Base-by-base conservation (phyloP, 371 early-diverging fungal genomes). In the Choanephora cucurbitarum region DNA sequence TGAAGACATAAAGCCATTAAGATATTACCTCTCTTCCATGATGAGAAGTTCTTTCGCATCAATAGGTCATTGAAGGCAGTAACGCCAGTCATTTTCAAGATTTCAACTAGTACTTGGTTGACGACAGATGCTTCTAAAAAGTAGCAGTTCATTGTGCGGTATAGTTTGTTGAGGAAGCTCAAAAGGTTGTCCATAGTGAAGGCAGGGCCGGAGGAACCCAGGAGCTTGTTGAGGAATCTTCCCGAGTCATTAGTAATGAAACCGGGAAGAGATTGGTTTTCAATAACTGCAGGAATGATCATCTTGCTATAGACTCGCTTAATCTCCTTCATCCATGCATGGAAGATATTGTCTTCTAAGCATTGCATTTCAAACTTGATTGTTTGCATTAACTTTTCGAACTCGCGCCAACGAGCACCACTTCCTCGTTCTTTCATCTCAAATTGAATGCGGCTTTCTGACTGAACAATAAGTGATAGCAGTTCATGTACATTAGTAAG, bases 41-140 rank as follows among this genome's bases (percentile, higher is more conserved):
- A 88, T 64, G 88, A 88, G 58, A 91, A 91, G 80, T 91, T 91
- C 59, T 88, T 83, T 49, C 90, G 79, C 93, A 95, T 94, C 51
- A 99, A 77, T 51, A 99, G 60, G 68, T 96, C 91, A 75, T 99
- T 99, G 72, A 98, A 98, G 0, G 93, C 89, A 1, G 85, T 81
- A 6, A 92, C 89, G 24, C 98, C 96, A 57, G 96, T 86, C 52
- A 91, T 86, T 59, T 93, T 89, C 53, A 98, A 76, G 49, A 98
- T 69, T 71, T 96, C 96, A 0, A 87, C 87, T 57, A 96, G 71
- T 17, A 93, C 89, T 72, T 95, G 95, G 21, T 81, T 70, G 17
- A 74, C 58, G 1, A 84, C 75, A 3, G 88, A 81, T 37, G 80
- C 87, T 60, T 97, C 97, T 51, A 97, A 87, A 73, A 88, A 93